Evolutionary conservation across 768 basidiomycete genomes (phyloP).

Genomic region (Leccinum variicolor): DNA sequence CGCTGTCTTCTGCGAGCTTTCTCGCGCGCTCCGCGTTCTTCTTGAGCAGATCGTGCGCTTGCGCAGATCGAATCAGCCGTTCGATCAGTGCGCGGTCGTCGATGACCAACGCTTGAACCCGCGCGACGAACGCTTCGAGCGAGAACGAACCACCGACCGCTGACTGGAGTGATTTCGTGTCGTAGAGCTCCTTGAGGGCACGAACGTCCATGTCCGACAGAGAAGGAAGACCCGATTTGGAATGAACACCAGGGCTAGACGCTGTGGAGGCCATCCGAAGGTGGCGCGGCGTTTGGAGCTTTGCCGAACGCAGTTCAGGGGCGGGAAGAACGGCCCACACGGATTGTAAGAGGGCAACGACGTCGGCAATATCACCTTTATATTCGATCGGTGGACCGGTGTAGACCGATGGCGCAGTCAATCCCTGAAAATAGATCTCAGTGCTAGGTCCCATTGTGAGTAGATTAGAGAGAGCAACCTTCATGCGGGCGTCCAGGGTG

Average conservation of each 20-base stretch:
- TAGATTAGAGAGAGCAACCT: conserved; percentile 25
- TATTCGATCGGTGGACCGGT: conserved; percentile 28
- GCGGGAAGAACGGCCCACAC: conserved; percentile 84
- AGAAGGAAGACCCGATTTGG: conserved; percentile 41
- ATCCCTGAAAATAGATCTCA: conserved; percentile 19
- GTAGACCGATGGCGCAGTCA: conserved; percentile 20
- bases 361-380: conserved; percentile 47
- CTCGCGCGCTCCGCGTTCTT: conserved; percentile 90
- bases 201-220: conserved; percentile 85
- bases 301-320: conserved; percentile 73
- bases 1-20: conserved; percentile 84
- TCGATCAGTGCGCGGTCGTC: conserved; percentile 86
- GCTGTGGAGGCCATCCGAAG: conserved; percentile 48
- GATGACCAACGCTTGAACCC: conserved; percentile 76
- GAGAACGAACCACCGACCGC: conserved; percentile 45
- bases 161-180: conserved; percentile 33
- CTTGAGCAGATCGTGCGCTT: conserved; percentile 88
- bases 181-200: conserved; percentile 79
- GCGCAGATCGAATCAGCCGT: conserved; percentile 78
- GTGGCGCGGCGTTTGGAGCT: conserved; percentile 46
- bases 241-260: conserved; percentile 30
- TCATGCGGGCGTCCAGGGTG: conserved; percentile 36
- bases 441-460: background rate
- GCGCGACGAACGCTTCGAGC: conserved; percentile 69
- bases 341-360: conserved; percentile 62